Conservation (phyloP, 495 filamentous ascomycete genomes). For the Rhypophila decipiens region DNA sequence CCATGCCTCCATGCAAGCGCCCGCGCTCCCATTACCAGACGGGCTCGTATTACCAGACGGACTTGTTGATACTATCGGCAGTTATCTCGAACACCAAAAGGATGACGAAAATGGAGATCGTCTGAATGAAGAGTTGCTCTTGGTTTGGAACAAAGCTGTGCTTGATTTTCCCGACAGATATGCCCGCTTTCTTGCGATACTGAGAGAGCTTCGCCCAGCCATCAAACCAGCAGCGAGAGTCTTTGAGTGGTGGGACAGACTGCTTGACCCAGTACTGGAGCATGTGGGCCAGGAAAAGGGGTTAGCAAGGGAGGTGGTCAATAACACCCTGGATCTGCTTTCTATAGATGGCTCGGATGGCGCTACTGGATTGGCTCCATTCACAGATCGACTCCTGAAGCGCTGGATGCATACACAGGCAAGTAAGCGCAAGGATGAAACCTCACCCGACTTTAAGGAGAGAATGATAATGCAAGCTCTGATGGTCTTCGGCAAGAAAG, state of each 20-base stretch:
- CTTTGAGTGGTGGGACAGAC: conserved; percentile 60
- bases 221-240: conserved; percentile 47
- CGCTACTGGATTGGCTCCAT: conserved; percentile 35
- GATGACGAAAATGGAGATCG: conserved; percentile 56
- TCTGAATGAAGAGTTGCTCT: conserved; percentile 60
- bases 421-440: conserved; percentile 31
- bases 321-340: conserved; percentile 47
- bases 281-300: conserved; percentile 51
- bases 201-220: conserved; percentile 53
- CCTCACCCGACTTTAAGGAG: conserved; percentile 46
- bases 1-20: conserved; percentile 41
- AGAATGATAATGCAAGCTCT: conserved; percentile 47
- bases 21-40: conserved; percentile 55
- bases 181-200: conserved; percentile 54
- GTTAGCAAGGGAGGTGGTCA: conserved; percentile 50
- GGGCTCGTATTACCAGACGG: conserved; percentile 59
- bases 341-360: conserved; percentile 51
- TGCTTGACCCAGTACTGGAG: conserved; percentile 53
- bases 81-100: conserved; percentile 52
- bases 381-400: conserved; percentile 48
- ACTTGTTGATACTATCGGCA: conserved; percentile 48
- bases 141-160: conserved; percentile 52
- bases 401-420: conserved; percentile 52
- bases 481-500: conserved; percentile 55
- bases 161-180: conserved; percentile 45